Percentiles rank a stretch among this genome's conserved stretches.
These are phyloP conservation scores for Adiantum capillusveneris DNA, from an alignment of 75 land plant species.

Conservation along the genomic window DNA sequence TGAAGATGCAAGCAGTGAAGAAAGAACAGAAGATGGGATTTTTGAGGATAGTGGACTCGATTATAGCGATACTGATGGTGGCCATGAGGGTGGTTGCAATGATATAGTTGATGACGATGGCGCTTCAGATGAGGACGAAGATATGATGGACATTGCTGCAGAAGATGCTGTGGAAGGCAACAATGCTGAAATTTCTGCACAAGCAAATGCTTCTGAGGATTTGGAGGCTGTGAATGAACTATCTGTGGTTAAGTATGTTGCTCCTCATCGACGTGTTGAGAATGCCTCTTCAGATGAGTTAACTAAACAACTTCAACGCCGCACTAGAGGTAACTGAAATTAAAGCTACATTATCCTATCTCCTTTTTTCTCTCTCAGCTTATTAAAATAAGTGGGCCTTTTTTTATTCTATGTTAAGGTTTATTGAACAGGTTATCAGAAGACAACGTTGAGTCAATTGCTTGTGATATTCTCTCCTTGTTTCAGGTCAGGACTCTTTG, in stretches of 20 bases:
- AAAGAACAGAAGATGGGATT: slow-evolving; percentile 1
- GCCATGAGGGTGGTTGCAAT: neutral
- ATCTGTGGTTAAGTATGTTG: slow-evolving; percentile 48
- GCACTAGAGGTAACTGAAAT: slow-evolving; percentile 48
- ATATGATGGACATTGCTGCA: neutral
- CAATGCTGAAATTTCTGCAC: slow-evolving; percentile 1
- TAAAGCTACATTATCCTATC: no score
- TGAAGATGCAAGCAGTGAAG: neutral
- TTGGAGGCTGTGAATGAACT: no score
- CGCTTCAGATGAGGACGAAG: no score
- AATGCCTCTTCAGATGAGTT: slow-evolving; percentile 43
- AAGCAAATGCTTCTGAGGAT: no score
- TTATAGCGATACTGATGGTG: neutral
- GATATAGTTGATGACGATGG: slow-evolving; percentile 15
- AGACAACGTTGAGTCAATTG: slow-evolving; percentile 84
- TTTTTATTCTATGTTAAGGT: slow-evolving; percentile 31
- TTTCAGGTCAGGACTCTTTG: slow-evolving; percentile 37
- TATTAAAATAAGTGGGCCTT: neutral
- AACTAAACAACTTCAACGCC: slow-evolving; percentile 45
- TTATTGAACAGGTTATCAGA: slow-evolving; percentile 86
- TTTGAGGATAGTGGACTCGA: slow-evolving; percentile 11
- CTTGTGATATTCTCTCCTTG: slow-evolving; percentile 55
- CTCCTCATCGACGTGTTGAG: slow-evolving; percentile 59
- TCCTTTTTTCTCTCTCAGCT: no score
- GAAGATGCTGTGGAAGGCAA: slow-evolving; percentile 9